Evolutionary conservation across 2,329 filamentous ascomycete species (phyloP), one percentile per base, ranked within the genome.

Genomic region (Rutstroemia sp.): DNA sequence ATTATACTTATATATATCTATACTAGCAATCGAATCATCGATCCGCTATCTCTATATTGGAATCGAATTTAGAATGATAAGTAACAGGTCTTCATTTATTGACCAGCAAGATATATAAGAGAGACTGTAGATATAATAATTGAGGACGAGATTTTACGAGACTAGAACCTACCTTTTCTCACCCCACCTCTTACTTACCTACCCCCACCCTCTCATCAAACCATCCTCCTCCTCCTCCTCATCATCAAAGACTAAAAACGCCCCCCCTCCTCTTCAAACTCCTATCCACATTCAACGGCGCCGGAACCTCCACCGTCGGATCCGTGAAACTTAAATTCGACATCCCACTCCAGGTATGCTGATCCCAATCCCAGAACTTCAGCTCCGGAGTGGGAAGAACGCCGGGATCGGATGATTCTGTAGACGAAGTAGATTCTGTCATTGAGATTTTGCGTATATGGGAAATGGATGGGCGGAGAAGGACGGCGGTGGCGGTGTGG

Each of bases 331-430:
- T 23, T 17, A 56, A 19, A 19, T 56, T 47, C 5, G 53, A 47
- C 9, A 51, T 27, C 19, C 53, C 50, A 39, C 19, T 51, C 53
- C 53, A 56, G 27, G 37, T 38, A 23, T 46, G 49, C 38, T 9
- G 21, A 7, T 41, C 6, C 45, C 49, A 55, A 19, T 30, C 21
- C 14, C 17, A 44, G 1, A 44, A 5, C 9, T 5, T 14, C 21
- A 16, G 49, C 16, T 4, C n/a, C 14, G 2, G 39, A 3, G 14
- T 12, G 1, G n/a, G 21, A 21, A 5, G 16, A 3, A 23, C 23
- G 23, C 23, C 8, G 12, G 44, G 12, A 38, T 47, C 27, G 30
- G 12, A n/a, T 27, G 27, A 9, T 27, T 16, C 42, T 44, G 16
- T 42, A 34, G 21, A 48, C 17, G 16, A 42, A 34, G 30, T 6